These are phyloP conservation scores for Phyllosticta capitalensis DNA, from an alignment of 2,329 filamentous ascomycete genomes.

Conservation along the genomic window DNA sequence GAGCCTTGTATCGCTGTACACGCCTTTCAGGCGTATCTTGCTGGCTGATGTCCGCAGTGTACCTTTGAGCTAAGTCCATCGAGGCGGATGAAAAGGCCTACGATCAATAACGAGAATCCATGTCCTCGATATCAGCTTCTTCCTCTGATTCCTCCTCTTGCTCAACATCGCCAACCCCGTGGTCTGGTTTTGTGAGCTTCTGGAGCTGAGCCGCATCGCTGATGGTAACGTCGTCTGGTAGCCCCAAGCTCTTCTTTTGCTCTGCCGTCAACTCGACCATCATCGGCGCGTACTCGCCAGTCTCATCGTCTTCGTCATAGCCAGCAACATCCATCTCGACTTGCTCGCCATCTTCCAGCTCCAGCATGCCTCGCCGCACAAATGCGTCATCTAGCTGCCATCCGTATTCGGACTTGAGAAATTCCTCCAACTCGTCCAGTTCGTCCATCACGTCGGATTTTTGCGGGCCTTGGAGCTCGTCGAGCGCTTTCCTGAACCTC, in stretches of 20 bases:
- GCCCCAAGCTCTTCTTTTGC: conserved; percentile 30
- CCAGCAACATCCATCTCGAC: conserved; percentile 49
- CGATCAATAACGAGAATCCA: conserved; percentile 28
- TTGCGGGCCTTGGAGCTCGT: conserved; percentile 34
- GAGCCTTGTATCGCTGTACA: no score
- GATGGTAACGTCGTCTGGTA: conserved; percentile 15
- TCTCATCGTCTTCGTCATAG: conserved; percentile 52
- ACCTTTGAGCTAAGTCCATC: no score
- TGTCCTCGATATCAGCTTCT: conserved; percentile 28
- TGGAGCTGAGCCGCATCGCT: conserved; percentile 22
- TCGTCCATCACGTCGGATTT: conserved; percentile 41
- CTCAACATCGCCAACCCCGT: conserved; percentile 14
- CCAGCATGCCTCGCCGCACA: conserved; percentile 47
- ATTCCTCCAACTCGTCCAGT: conserved; percentile 46
- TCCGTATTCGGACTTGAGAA: conserved; percentile 44
- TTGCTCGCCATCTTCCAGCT: conserved; percentile 54
- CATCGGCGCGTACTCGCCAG: conserved; percentile 54
- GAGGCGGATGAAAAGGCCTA: not conserved
- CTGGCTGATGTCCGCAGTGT: no score
- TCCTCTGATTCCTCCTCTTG: conserved; percentile 28
- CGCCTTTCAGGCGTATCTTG: no score
- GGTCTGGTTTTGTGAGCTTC: conserved; percentile 20
- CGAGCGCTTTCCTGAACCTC: conserved; percentile 43
- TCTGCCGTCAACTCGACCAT: conserved; percentile 45
- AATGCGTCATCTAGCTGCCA: conserved; percentile 50